A percentile compares a stretch with the other conserved stretches of the same genome.
These are phyloP conservation scores for Phytophthora europaea DNA, from an alignment of 352 stramenopile species.

Conservation along the genomic window DNA sequence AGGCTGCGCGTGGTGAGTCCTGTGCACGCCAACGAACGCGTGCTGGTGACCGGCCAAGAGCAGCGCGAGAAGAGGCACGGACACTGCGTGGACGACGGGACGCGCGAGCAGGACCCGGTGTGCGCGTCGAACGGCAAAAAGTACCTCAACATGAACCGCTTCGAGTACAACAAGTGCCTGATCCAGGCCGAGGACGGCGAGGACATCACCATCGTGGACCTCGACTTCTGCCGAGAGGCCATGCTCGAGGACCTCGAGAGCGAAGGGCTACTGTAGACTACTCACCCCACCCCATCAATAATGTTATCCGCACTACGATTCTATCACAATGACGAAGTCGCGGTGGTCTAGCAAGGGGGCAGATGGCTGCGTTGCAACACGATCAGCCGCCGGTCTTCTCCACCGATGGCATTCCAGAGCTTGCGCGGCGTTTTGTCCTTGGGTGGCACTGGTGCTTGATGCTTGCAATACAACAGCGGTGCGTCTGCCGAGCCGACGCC, in stretches of 20 bases:
- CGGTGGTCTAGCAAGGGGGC: constrained; percentile 31
- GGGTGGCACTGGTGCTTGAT: constrained; percentile 59
- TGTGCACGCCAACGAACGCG: constrained; percentile 44
- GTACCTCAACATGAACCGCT: constrained; percentile 63
- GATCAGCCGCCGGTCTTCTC: constrained; percentile 77
- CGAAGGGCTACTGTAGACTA: constrained; percentile 18
- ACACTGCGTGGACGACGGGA: constrained; percentile 48
- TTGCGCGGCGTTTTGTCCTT: constrained; percentile 76
- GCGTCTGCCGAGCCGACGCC: constrained; percentile 12
- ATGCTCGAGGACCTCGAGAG: constrained; percentile 41
- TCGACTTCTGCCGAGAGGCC: constrained; percentile 46
- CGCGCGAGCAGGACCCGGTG: constrained; percentile 50
- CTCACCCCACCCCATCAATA: background rate
- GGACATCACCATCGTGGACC: constrained; percentile 49
- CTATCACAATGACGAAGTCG: background rate
- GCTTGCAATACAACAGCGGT: constrained; percentile 67
- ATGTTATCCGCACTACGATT: background rate
- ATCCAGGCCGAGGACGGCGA: constrained; percentile 33
- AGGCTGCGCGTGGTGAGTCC: constrained; percentile 38
- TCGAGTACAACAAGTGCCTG: constrained; percentile 61
- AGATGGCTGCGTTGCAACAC: constrained; percentile 68
- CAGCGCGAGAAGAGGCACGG: constrained; percentile 27
- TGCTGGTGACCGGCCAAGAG: constrained; percentile 31
- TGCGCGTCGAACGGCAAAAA: constrained; percentile 65
- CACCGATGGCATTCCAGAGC: constrained; percentile 83